These are phyloP conservation scores for Drechslera avenae DNA, from an alignment of 2,329 filamentous ascomycete genomes.

Conservation along the genomic window DNA sequence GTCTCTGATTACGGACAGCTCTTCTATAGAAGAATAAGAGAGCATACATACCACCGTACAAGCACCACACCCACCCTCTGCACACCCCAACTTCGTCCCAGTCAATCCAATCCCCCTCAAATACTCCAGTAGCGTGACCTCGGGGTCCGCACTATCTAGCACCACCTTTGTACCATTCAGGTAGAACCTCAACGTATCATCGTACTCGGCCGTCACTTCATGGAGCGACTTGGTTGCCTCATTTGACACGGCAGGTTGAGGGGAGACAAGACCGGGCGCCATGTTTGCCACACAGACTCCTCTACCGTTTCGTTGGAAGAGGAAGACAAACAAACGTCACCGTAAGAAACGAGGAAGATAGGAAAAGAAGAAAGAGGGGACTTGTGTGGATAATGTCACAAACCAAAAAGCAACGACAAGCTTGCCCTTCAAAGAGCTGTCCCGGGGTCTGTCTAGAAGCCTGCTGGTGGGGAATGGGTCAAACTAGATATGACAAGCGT, in stretches of 20 bases:
- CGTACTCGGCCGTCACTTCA: constrained; percentile 74
- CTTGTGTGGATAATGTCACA: background rate
- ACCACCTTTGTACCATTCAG: constrained; percentile 91
- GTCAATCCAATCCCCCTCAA: constrained; percentile 90
- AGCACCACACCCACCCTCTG: constrained; percentile 94
- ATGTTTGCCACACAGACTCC: constrained; percentile 48
- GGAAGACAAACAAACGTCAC: background rate
- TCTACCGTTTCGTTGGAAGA: background rate
- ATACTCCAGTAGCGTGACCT: constrained; percentile 91
- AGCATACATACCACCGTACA: constrained; percentile 75
- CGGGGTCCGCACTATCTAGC: constrained; percentile 85
- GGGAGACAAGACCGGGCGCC: constrained; percentile 61
- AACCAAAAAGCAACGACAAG: background rate
- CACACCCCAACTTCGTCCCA: constrained; percentile 94
- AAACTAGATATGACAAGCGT: constrained; percentile 17
- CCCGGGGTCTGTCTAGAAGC: background rate
- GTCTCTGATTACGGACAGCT: too few relatives aligned
- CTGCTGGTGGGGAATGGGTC: constrained; percentile 20
- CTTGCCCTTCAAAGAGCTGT: constrained; percentile 2
- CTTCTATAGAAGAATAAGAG: background rate
- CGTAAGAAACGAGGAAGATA: background rate
- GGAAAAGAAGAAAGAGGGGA: background rate
- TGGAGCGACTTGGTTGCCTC: constrained; percentile 57
- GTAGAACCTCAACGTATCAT: constrained; percentile 90
- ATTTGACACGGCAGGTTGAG: constrained; percentile 52